Conservation (phyloP, 2,329 filamentous ascomycete genomes). For the Septoria petroselini region DNA sequence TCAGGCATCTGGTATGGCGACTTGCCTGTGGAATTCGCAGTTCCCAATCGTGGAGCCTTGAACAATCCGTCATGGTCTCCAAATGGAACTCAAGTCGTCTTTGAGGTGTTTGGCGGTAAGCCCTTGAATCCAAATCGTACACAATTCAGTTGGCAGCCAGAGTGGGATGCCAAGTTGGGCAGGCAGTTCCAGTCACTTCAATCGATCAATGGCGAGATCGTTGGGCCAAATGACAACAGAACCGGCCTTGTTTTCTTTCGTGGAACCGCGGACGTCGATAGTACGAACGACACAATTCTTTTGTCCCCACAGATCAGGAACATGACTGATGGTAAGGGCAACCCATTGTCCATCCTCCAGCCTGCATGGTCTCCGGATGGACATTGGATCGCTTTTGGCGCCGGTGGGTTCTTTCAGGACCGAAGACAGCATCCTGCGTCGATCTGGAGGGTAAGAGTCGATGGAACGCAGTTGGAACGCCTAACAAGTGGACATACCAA, state of each 20-base stretch:
- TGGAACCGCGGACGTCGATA: neutral
- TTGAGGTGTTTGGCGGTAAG: conserved; percentile 9
- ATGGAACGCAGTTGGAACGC: too few relatives aligned
- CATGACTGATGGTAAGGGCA: neutral
- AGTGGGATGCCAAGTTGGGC: too few relatives aligned
- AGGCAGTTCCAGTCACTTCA: too few relatives aligned
- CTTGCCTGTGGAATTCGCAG: neutral
- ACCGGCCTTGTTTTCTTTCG: too few relatives aligned
- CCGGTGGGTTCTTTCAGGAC: conserved; percentile 9
- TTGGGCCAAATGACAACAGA: too few relatives aligned
- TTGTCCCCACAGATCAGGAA: neutral
- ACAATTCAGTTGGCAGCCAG: neutral
- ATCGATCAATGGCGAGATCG: too few relatives aligned
- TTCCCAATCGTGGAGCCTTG: neutral
- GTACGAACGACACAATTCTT: neutral
- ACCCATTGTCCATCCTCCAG: neutral
- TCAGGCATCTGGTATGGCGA: neutral
- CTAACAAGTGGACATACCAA: too few relatives aligned
- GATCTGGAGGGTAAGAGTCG: too few relatives aligned
- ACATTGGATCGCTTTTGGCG: conserved; percentile 8
- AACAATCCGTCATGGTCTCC: conserved; percentile 14
- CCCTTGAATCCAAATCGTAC: too few relatives aligned
- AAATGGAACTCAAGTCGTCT: conserved; percentile 6
- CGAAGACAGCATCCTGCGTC: neutral
- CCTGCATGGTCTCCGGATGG: conserved; percentile 11